A percentile compares a stretch with the other conserved stretches of the same genome.
phyloP scores from a whole-genome alignment of 179 eudicot species.

The Actinidia arguta region DNA sequence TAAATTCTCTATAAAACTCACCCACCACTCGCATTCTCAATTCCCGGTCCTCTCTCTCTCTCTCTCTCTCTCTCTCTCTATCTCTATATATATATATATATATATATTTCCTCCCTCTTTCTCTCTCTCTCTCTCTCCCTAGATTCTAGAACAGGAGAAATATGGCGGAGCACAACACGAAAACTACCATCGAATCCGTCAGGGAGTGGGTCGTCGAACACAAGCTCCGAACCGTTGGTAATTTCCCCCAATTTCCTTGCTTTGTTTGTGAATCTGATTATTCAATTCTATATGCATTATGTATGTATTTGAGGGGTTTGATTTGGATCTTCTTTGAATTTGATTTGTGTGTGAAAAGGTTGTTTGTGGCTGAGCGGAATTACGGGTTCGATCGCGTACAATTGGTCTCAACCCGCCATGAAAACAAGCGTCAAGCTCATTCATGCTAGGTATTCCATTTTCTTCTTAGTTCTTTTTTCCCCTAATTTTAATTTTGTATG shows the following conservation, averaged over 20 bases:
- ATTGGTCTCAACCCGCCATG: constrained; percentile 92
- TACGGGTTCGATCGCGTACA: constrained; percentile 79
- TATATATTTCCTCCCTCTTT: too few relatives aligned
- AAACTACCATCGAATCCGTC: constrained; percentile 36
- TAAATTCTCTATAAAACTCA: neutral
- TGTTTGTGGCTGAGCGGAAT: constrained; percentile 72
- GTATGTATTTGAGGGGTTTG: neutral
- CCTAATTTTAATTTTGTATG: neutral
- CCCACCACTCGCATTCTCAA: neutral
- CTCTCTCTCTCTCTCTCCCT: constrained; percentile 17
- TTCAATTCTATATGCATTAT: neutral
- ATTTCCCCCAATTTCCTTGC: neutral
- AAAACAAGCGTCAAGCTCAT: constrained; percentile 88
- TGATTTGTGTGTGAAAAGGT: constrained; percentile 40
- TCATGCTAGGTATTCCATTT: constrained; percentile 86
- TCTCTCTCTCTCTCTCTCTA: constrained; percentile 17
- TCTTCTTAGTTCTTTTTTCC: too few relatives aligned
- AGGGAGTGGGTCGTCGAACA: constrained; percentile 79
- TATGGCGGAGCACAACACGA: constrained; percentile 43
- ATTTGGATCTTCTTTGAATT: neutral
- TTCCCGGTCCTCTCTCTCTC: neutral
- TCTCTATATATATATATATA: too few relatives aligned
- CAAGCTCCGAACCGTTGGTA: constrained; percentile 82
- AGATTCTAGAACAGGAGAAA: neutral
- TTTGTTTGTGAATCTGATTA: neutral